These are phyloP conservation scores for Xylaria sp. DNA, from an alignment of 495 filamentous ascomycete species.

Conservation along the genomic window DNA sequence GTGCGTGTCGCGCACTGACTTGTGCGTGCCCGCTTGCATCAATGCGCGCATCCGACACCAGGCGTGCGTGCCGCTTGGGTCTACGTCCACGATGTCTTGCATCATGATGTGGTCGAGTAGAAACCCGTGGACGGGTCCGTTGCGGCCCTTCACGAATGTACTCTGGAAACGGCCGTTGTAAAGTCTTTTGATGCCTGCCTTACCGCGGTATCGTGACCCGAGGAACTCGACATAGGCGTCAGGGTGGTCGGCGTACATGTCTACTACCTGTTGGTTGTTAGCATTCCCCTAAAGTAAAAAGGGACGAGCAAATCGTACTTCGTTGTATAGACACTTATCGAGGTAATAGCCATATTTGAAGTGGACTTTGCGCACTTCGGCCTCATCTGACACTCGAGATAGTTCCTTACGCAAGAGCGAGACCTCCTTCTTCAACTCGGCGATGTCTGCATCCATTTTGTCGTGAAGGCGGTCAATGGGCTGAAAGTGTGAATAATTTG, in stretches of 20 bases:
- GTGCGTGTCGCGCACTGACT: conserved; percentile 53
- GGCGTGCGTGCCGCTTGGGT: conserved; percentile 53
- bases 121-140: conserved; percentile 62
- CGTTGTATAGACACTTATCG: conserved; percentile 65
- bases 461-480: background rate
- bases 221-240: conserved; percentile 65
- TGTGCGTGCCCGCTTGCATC: conserved; percentile 62
- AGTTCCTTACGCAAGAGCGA: conserved; percentile 36
- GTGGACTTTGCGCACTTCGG: conserved; percentile 60
- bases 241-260: conserved; percentile 60
- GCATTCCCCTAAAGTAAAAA: background rate
- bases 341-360: conserved; percentile 66
- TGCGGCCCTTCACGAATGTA: conserved; percentile 58
- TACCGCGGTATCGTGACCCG: conserved; percentile 59
- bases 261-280: conserved; percentile 46
- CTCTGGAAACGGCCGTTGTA: conserved; percentile 60
- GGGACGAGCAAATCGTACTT: conserved; percentile 40
- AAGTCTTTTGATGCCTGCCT: conserved; percentile 59
- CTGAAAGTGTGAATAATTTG: background rate
- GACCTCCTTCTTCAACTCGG: conserved; percentile 40
- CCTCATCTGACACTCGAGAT: conserved; percentile 47
- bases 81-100: conserved; percentile 61
- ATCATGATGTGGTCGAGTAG: conserved; percentile 64
- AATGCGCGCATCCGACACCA: conserved; percentile 62
- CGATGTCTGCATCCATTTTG: conserved; percentile 33